phyloP scores from a whole-genome alignment of 352 stramenopile genomes.

The Pythium vanterpoolii region DNA sequence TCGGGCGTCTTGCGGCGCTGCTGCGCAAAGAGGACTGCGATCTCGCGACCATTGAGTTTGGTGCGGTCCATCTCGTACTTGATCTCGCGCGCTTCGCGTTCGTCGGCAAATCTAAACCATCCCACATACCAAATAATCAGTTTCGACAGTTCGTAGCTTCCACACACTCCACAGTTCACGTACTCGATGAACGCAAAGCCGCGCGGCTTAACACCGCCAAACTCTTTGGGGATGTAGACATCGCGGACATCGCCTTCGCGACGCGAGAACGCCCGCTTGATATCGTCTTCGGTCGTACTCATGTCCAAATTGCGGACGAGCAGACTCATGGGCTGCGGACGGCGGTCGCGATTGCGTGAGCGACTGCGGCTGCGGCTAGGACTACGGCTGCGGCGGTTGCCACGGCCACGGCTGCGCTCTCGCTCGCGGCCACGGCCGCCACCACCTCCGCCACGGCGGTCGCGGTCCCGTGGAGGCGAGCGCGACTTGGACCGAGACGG shows the following conservation, averaged over 20 bases:
- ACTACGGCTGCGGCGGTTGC: constrained; percentile 4
- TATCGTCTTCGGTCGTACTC: constrained; percentile 28
- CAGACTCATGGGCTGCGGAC: constrained; percentile 28
- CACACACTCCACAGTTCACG: constrained; percentile 1
- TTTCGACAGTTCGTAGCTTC: not conserved
- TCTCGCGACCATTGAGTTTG: constrained; percentile 61
- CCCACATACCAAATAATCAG: not conserved
- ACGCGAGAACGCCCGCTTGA: constrained; percentile 33
- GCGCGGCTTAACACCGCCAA: constrained; percentile 33
- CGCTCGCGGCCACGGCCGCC: constrained; percentile 21
- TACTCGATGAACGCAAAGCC: constrained; percentile 85
- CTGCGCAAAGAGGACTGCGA: constrained; percentile 76
- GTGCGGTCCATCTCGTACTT: constrained; percentile 77
- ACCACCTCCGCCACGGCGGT: constrained; percentile 8
- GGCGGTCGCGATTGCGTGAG: constrained; percentile 11
- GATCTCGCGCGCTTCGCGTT: constrained; percentile 55
- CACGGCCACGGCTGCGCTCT: constrained; percentile 12
- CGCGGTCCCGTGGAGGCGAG: constrained; percentile 4
- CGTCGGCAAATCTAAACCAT: constrained; percentile 45
- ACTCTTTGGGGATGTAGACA: constrained; percentile 42
- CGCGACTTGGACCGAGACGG: constrained; percentile 28
- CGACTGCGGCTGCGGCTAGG: constrained; percentile 10
- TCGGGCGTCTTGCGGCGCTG: constrained; percentile 74
- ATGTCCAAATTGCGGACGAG: constrained; percentile 31
- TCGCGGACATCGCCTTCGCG: constrained; percentile 36